These are phyloP conservation scores for Pleurotus eryngii DNA, from an alignment of 768 basidiomycete genomes.

Conservation along the genomic window DNA sequence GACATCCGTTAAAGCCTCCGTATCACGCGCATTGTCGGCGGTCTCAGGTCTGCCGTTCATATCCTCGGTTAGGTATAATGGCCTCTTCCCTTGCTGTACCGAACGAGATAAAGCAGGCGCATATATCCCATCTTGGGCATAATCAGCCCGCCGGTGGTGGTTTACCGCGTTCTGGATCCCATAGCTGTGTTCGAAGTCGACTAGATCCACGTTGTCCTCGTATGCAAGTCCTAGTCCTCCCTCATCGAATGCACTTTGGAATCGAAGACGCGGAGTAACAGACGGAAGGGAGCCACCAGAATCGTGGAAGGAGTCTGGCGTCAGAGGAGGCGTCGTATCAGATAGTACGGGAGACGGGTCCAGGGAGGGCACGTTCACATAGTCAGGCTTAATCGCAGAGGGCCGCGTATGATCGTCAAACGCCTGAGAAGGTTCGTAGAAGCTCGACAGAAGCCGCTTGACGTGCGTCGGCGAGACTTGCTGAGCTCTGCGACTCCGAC, in stretches of 20 bases:
- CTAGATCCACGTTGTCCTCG: not conserved
- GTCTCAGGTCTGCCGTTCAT: not conserved
- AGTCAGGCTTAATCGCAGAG: not conserved
- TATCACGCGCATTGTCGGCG: not conserved
- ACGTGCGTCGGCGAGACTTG: conserved; percentile 3
- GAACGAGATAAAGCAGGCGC: conserved; percentile 19
- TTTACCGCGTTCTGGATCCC: not conserved
- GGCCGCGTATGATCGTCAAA: not conserved
- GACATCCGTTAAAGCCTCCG: not conserved
- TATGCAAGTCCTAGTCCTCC: not conserved
- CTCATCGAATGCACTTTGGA: not conserved
- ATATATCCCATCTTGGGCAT: not conserved
- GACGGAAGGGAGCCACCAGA: not conserved
- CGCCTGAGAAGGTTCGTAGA: not conserved
- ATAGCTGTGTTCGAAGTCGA: not conserved
- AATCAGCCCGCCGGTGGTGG: not conserved
- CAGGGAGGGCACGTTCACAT: not conserved
- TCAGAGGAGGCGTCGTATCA: not conserved
- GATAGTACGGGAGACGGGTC: not conserved
- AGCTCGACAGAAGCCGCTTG: conserved; percentile 1
- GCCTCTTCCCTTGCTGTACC: conserved; percentile 37
- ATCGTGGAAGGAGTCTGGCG: conserved; percentile 2
- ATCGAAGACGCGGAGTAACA: not conserved
- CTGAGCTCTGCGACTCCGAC: not conserved
- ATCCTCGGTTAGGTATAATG: conserved; percentile 26